These are phyloP conservation scores for Diaporthe humulicola DNA, from an alignment of 2,329 filamentous ascomycete species.

Conservation along the genomic window DNA sequence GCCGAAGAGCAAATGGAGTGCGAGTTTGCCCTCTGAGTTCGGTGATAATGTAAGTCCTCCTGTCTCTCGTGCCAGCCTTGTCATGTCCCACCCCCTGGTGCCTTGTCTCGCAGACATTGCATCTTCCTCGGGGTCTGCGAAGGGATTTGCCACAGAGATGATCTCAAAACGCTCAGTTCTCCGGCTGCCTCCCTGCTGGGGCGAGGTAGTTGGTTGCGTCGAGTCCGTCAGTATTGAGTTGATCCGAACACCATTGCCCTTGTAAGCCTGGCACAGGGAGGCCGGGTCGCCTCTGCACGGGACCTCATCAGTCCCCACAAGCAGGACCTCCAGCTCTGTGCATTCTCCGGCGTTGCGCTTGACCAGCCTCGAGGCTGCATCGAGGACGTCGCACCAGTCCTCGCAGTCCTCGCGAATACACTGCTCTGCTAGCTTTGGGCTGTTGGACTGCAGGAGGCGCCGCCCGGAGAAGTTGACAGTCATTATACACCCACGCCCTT, in stretches of 20 bases:
- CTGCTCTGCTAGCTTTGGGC: conserved; percentile 40
- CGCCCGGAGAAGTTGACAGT: conserved; percentile 45
- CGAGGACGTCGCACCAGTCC: conserved; percentile 32
- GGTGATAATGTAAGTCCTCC: conserved; percentile 34
- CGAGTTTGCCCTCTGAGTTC: conserved; percentile 35
- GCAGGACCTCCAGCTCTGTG: conserved; percentile 31
- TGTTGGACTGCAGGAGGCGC: conserved; percentile 48
- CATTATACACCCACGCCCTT: conserved; percentile 36
- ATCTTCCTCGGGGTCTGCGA: conserved; percentile 14
- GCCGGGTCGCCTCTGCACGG: conserved; percentile 20
- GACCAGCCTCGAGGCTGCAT: conserved; percentile 32
- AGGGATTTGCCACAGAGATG: conserved; percentile 1
- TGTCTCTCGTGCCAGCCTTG: conserved; percentile 32
- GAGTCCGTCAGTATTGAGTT: conserved; percentile 34
- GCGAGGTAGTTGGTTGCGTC: not conserved
- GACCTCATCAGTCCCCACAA: conserved; percentile 34
- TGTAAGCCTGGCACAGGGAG: conserved; percentile 20
- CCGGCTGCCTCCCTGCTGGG: not conserved
- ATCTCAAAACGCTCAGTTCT: conserved; percentile 8
- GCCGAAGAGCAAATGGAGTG: conserved; percentile 32
- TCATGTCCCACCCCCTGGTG: conserved; percentile 21
- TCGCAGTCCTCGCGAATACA: conserved; percentile 35
- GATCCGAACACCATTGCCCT: conserved; percentile 16
- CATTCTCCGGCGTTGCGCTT: conserved; percentile 28
- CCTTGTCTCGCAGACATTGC: not conserved